Percentiles rank a stretch among this genome's conserved stretches.
Conservation (phyloP, 257 asterid species). For the Ilex aquifolium region DNA sequence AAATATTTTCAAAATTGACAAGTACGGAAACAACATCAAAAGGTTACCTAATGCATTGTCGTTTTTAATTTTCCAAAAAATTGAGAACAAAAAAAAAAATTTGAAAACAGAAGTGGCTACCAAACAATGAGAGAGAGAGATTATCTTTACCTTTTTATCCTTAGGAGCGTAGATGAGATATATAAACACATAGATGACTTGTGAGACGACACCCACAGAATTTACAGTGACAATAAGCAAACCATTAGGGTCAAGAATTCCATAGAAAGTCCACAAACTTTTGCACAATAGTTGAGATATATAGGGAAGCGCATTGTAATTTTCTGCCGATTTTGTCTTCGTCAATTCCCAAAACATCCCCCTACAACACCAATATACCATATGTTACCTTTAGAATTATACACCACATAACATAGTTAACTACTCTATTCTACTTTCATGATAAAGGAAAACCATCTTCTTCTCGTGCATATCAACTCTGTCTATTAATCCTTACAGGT, state of each 20-base stretch:
- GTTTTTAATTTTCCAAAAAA: no score
- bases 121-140: no score
- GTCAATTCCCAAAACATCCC: constrained; percentile 38
- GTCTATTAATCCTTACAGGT: neutral
- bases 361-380: constrained; percentile 19
- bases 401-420: no score
- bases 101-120: no score
- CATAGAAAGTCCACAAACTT: constrained; percentile 37
- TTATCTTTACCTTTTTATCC: neutral
- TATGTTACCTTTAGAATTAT: neutral
- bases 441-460: no score
- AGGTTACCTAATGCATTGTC: no score
- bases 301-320: constrained; percentile 41
- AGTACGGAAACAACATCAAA: no score
- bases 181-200: neutral
- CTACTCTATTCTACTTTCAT: no score
- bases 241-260: neutral
- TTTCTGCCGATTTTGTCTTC: constrained; percentile 47
- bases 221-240: neutral
- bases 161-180: neutral
- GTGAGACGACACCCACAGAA: neutral
- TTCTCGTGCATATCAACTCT: no score
- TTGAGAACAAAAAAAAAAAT: no score
- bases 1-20: no score
- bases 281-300: constrained; percentile 36